These are phyloP conservation scores for Dactylonectria macrodidyma DNA, from an alignment of 2,329 filamentous ascomycete genomes.

Conservation along the genomic window DNA sequence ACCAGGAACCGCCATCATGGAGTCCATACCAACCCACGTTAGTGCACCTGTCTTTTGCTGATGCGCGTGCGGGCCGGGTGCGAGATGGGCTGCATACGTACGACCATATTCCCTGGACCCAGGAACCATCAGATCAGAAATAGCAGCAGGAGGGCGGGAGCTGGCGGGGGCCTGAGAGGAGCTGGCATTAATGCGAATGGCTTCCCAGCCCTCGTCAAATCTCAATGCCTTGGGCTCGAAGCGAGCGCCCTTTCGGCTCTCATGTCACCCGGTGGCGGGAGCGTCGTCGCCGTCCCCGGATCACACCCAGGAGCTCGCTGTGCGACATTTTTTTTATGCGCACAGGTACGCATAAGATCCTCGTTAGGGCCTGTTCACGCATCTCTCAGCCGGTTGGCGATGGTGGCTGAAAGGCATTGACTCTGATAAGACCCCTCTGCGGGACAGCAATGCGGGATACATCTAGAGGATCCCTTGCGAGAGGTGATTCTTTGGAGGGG, in stretches of 20 bases:
- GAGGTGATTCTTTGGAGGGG: conserved; percentile 4
- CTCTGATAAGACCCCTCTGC: conserved; percentile 18
- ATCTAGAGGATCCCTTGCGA: background rate
- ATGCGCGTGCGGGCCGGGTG: conserved; percentile 17
- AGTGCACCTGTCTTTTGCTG: background rate
- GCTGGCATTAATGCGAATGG: conserved; percentile 19
- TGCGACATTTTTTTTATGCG: conserved; percentile 40
- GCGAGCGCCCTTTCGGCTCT: conserved; percentile 23
- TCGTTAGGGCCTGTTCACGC: conserved; percentile 38
- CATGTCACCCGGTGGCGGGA: conserved; percentile 40
- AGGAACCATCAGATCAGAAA: conserved; percentile 23
- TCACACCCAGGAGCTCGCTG: conserved; percentile 42
- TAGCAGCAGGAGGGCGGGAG: conserved; percentile 23
- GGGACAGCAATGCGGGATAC: conserved; percentile 2
- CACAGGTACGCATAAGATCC: conserved; percentile 36
- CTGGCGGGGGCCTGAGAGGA: conserved; percentile 10
- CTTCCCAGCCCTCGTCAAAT: conserved; percentile 20
- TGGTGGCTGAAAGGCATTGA: conserved; percentile 15
- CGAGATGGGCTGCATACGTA: background rate
- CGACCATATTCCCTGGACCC: conserved; percentile 15
- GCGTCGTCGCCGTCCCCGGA: conserved; percentile 36
- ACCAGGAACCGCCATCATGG: conserved; percentile 26
- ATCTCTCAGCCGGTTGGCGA: conserved; percentile 20
- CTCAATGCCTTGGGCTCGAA: conserved; percentile 1
- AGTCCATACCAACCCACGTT: background rate